Conservation (phyloP, 495 filamentous ascomycete species). For the Penicillium chermesinum region DNA sequence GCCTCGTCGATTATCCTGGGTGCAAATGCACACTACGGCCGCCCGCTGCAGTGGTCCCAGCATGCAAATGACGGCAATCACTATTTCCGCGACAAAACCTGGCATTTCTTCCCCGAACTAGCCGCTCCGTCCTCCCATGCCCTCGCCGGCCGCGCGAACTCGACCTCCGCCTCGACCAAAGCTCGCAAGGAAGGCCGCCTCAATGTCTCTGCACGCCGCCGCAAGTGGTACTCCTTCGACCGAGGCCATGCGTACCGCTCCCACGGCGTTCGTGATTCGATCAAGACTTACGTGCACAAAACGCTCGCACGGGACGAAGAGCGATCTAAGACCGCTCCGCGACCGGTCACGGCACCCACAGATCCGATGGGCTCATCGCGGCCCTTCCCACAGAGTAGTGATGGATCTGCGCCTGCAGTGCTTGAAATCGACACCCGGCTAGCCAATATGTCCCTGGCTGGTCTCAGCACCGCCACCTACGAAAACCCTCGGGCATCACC, state of each 20-base stretch:
- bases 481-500: constrained; percentile 3
- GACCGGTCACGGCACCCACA: neutral
- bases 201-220: constrained; percentile 20
- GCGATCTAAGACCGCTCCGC: neutral
- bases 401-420: neutral
- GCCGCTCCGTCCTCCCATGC: constrained; percentile 26
- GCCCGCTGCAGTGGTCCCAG: constrained; percentile 20
- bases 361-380: neutral
- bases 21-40: constrained; percentile 21
- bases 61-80: constrained; percentile 29
- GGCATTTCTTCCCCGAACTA: constrained; percentile 46
- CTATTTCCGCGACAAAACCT: constrained; percentile 47
- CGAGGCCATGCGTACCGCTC: constrained; percentile 9
- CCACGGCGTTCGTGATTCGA: constrained; percentile 32
- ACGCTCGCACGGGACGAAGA: constrained; percentile 22
- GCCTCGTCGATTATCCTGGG: constrained; percentile 3
- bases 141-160: constrained; percentile 11
- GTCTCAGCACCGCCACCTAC: neutral
- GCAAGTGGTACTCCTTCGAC: constrained; percentile 25
- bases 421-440: neutral
- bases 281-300: constrained; percentile 35
- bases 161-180: constrained; percentile 2
- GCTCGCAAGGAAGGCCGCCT: constrained; percentile 23
- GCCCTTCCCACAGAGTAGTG: neutral
- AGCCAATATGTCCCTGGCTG: neutral